Evolutionary conservation across 306 rosid genomes (phyloP), one percentile per base, ranked within the genome.

Genomic region (Adenanthera pavonina): DNA sequence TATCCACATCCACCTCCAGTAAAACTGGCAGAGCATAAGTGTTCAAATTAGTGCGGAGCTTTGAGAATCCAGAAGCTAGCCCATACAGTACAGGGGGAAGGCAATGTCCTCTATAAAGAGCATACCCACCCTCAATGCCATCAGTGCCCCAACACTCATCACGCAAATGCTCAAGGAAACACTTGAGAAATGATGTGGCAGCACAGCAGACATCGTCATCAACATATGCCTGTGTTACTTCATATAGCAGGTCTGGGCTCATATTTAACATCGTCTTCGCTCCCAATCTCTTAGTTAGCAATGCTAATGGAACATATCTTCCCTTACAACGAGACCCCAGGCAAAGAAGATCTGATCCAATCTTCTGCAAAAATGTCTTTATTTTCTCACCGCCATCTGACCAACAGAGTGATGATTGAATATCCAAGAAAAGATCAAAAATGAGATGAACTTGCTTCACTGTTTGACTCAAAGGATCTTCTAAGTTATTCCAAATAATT

Each of bases 131-230:
- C 82, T 92, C 99, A 85, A 95, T 84, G 68, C 99, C 98, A 83
- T 93, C 91, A 52, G 87, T 85, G 80, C 86, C 90, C 98, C 99
- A 95, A 79, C 86, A 88, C 88, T 93, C 98, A 10, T 95, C 98
- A 54, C 98, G 96, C 91, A 95, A 85, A 73, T 82, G 59, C 90
- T 95, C 97, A 70, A 95, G 92, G 70, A 95, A 89, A 78, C 97
- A 88, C 91, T 91, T 95, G 82, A 93, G 88, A 88, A 95, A 92
- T 2, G 91, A 87, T 2, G 99, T 95, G 79, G 87, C 93, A 5
- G 99, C 99, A 85, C 97, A 92, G 85, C 98, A 95, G 36, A 95
- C 93, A 82, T 95, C 98, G 75, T 95, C 99, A 78, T 93, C 99
- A 34, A 88, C 86, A 75, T 95, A 95, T 7, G 97, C 97, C 61